These are phyloP conservation scores for Gonium pectorale DNA, from an alignment of 139 green algal genomes.

Conservation along the genomic window DNA sequence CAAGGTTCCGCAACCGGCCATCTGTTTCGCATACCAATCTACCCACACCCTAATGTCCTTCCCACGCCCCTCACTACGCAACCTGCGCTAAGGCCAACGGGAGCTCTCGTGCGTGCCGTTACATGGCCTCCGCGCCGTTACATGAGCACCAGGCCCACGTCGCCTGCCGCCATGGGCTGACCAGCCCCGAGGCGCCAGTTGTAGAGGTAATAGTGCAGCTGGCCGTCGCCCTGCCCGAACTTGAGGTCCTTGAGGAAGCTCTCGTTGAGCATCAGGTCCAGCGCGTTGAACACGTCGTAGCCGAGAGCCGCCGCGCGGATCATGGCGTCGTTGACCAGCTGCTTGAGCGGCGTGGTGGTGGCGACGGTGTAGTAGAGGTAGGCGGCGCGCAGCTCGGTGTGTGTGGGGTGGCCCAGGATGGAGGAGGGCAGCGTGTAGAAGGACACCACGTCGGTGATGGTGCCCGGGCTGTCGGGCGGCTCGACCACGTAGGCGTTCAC, in stretches of 20 bases:
- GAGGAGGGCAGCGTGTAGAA: constrained; percentile 97
- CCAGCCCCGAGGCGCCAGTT: constrained; percentile 87
- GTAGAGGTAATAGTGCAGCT: constrained; percentile 98
- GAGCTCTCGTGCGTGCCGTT: no score
- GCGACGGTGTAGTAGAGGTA: constrained; percentile 96
- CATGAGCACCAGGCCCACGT: constrained; percentile 95
- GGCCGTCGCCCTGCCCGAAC: constrained; percentile 97
- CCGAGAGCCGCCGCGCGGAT: constrained; percentile 80
- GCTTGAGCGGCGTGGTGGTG: constrained; percentile 35
- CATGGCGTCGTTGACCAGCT: constrained; percentile 89
- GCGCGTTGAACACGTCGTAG: constrained; percentile 98
- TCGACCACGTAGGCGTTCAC: constrained; percentile 94
- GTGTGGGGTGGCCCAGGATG: constrained; percentile 89
- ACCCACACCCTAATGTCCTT: no score
- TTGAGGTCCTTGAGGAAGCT: constrained; percentile 92
- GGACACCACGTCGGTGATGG: constrained; percentile 90
- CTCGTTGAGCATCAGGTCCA: constrained; percentile 91
- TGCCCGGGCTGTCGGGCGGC: constrained; percentile 47
- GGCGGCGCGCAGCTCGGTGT: constrained; percentile 88
- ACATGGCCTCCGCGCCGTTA: constrained; percentile 49
- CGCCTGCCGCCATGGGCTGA: constrained; percentile 62
- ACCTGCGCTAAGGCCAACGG: no score
- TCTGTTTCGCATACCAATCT: no score
- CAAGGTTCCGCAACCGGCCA: no score
- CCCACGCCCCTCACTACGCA: no score